These are phyloP conservation scores for Cylindrotheca closterium DNA, from an alignment of 108 stramenopile genomes.

Conservation along the genomic window DNA sequence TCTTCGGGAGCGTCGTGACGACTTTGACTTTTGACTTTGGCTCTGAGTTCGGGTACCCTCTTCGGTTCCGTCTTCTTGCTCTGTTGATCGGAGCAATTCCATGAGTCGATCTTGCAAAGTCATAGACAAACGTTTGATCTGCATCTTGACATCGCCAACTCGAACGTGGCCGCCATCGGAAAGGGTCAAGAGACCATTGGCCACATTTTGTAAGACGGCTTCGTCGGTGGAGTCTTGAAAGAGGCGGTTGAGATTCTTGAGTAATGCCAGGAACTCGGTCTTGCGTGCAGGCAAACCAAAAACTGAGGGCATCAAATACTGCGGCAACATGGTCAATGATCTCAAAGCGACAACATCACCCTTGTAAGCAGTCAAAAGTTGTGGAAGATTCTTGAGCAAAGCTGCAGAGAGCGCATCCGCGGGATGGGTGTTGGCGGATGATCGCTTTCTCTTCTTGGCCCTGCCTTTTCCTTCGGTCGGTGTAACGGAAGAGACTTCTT, in stretches of 20 bases:
- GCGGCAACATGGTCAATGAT: slow-evolving; percentile 67
- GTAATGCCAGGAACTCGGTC: slow-evolving; percentile 58
- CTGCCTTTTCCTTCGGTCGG: not conserved
- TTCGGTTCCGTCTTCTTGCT: slow-evolving; percentile 26
- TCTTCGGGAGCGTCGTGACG: slow-evolving; percentile 6
- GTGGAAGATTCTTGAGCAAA: slow-evolving; percentile 64
- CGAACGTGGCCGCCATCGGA: slow-evolving; percentile 68
- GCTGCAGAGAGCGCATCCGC: slow-evolving; percentile 52
- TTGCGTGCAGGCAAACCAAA: slow-evolving; percentile 73
- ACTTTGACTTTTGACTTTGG: not conserved
- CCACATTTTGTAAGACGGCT: slow-evolving; percentile 53
- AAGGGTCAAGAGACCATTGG: slow-evolving; percentile 50
- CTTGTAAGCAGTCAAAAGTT: slow-evolving; percentile 73
- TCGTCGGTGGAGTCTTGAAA: slow-evolving; percentile 69
- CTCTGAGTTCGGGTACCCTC: slow-evolving; percentile 3
- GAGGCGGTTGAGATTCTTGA: slow-evolving; percentile 62
- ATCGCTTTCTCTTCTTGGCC: slow-evolving; percentile 7
- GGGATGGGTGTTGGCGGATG: slow-evolving; percentile 6
- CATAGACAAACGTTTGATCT: slow-evolving; percentile 49
- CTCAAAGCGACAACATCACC: slow-evolving; percentile 61
- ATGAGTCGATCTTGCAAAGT: slow-evolving; percentile 59
- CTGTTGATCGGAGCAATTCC: slow-evolving; percentile 54
- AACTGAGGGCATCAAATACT: slow-evolving; percentile 62
- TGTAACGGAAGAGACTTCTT: slow-evolving; percentile 42
- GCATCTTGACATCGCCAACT: slow-evolving; percentile 53